phyloP scores from a whole-genome alignment of 2,329 filamentous ascomycete genomes.

The Bimuria novae-zelandiae region DNA sequence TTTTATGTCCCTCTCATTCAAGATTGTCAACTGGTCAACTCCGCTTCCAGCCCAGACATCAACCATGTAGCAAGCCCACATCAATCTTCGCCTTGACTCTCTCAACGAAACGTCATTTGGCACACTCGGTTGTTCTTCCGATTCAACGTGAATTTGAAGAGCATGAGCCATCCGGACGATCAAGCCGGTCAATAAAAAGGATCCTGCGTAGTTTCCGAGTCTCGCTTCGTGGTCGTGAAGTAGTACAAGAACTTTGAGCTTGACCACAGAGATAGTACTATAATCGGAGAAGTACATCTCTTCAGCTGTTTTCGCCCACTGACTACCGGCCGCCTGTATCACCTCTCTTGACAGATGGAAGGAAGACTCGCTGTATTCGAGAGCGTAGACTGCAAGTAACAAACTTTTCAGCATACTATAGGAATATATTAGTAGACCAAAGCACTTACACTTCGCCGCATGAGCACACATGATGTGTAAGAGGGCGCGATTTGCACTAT shows the following conservation, averaged over 20 bases:
- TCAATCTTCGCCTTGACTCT: constrained; percentile 37
- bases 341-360: constrained; percentile 32
- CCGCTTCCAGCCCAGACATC: constrained; percentile 43
- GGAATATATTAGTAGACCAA: constrained; percentile 1
- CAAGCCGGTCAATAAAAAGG: constrained; percentile 37
- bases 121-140: constrained; percentile 29
- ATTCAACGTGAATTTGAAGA: constrained; percentile 38
- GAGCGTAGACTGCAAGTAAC: constrained; percentile 26
- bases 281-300: constrained; percentile 42
- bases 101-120: constrained; percentile 36
- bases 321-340: constrained; percentile 37
- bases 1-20: constrained; percentile 40
- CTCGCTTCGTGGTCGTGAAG: constrained; percentile 40
- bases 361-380: constrained; percentile 37
- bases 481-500: constrained; percentile 34
- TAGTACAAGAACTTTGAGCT: constrained; percentile 36
- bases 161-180: constrained; percentile 41
- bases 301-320: constrained; percentile 40
- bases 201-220: constrained; percentile 38
- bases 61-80: constrained; percentile 44
- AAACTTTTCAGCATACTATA: constrained; percentile 11
- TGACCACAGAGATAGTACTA: constrained; percentile 38
- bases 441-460: constrained; percentile 2
- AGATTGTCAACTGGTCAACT: constrained; percentile 38
- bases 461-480: constrained; percentile 40